Percentiles rank a stretch among this genome's conserved stretches.
Conservation (phyloP, 2,329 filamentous ascomycete genomes). For the Plectosphaerella cucumerina region DNA sequence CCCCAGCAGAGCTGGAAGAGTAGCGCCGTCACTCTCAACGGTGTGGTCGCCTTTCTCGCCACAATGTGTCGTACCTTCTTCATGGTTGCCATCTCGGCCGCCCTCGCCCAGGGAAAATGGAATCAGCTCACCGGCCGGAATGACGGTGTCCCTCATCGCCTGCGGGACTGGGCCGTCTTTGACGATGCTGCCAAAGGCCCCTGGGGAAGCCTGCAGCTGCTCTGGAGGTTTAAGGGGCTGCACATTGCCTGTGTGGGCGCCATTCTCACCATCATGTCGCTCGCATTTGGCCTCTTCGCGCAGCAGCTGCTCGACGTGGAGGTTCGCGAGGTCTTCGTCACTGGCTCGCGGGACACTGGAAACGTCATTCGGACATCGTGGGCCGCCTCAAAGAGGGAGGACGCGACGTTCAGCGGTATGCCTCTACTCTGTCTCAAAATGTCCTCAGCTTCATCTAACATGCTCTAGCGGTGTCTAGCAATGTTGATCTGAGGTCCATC, state of each 20-base stretch:
- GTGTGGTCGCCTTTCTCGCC: neutral
- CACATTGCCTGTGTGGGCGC: conserved; percentile 34
- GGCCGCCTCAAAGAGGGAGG: conserved; percentile 1
- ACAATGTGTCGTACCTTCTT: neutral
- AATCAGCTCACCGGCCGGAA: neutral
- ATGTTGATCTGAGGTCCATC: neutral
- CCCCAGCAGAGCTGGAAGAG: neutral
- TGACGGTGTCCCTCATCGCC: neutral
- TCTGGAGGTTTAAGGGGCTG: neutral
- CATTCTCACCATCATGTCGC: conserved; percentile 26
- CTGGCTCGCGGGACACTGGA: conserved; percentile 22
- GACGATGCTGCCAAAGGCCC: neutral
- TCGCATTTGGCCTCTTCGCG: conserved; percentile 34
- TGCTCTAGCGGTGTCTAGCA: no score
- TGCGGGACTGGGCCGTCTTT: neutral
- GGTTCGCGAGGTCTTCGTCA: conserved; percentile 10
- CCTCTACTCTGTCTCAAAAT: neutral
- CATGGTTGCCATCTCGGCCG: neutral
- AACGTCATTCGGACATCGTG: conserved; percentile 20
- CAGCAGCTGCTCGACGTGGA: conserved; percentile 28
- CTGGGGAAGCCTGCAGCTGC: neutral
- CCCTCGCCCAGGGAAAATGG: neutral
- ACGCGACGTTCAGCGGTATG: neutral
- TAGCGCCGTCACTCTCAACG: neutral
- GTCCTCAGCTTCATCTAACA: neutral